These are phyloP conservation scores for Ogataea kodamae DNA, from an alignment of 805 yeast species.

Conservation along the genomic window DNA sequence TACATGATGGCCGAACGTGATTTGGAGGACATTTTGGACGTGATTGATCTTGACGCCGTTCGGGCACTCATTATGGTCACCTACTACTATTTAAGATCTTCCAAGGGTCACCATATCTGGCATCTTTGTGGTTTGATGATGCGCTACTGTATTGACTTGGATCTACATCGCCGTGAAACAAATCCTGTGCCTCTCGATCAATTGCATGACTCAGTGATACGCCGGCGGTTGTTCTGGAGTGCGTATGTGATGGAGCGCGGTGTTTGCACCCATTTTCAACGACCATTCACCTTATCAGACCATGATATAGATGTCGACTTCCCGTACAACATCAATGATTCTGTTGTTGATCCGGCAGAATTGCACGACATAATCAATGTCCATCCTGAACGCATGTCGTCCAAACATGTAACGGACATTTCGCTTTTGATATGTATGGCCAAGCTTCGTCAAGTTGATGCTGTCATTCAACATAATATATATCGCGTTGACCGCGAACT, in stretches of 20 bases:
- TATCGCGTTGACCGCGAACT: slow-evolving; percentile 21
- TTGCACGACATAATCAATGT: slow-evolving; percentile 19
- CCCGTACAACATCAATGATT: slow-evolving; percentile 31
- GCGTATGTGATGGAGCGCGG: slow-evolving; percentile 47
- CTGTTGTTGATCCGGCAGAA: slow-evolving; percentile 16
- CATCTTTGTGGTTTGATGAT: slow-evolving; percentile 19
- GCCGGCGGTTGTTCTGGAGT: slow-evolving; percentile 43
- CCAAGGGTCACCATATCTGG: slow-evolving; percentile 23
- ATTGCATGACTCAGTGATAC: slow-evolving; percentile 19
- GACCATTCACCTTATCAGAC: slow-evolving; percentile 47
- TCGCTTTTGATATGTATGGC: slow-evolving; percentile 13
- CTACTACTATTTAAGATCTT: slow-evolving; percentile 18
- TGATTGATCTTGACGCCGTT: slow-evolving; percentile 18
- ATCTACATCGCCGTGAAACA: slow-evolving; percentile 18
- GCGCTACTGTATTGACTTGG: slow-evolving; percentile 22
- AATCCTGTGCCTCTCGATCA: slow-evolving; percentile 10
- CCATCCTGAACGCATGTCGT: slow-evolving; percentile 18
- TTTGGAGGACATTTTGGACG: slow-evolving; percentile 12
- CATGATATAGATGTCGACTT: slow-evolving; percentile 46
- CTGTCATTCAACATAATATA: slow-evolving; percentile 18
- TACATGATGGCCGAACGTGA: slow-evolving; percentile 16
- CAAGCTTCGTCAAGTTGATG: slow-evolving; percentile 19
- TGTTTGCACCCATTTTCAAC: slow-evolving; percentile 46
- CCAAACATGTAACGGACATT: slow-evolving; percentile 18
- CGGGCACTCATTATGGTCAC: slow-evolving; percentile 15